phyloP scores from a whole-genome alignment of 2,329 filamentous ascomycete genomes.

The Talaromyces sp. region DNA sequence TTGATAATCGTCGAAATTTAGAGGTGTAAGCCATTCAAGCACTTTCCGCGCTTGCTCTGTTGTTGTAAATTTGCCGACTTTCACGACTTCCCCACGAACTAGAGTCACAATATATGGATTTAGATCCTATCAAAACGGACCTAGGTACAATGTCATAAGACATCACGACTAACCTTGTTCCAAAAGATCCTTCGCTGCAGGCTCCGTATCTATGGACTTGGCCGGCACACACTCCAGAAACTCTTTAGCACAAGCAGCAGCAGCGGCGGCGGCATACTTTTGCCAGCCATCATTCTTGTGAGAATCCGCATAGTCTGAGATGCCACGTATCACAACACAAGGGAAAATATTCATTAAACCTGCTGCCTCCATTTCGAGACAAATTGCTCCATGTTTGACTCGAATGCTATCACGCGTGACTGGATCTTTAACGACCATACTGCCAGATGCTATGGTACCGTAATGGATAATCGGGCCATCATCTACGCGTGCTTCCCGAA shows the following conservation, averaged over 20 bases:
- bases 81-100: too few relatives aligned
- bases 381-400: slow-evolving; percentile 16
- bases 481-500: not conserved
- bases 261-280: slow-evolving; percentile 28
- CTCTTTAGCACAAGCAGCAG: slow-evolving; percentile 25
- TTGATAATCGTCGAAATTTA: slow-evolving; percentile 15
- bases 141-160: too few relatives aligned
- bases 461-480: slow-evolving; percentile 17
- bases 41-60: too few relatives aligned
- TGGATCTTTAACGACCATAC: slow-evolving; percentile 22
- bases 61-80: too few relatives aligned
- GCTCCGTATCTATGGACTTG: too few relatives aligned
- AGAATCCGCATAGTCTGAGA: slow-evolving; percentile 39
- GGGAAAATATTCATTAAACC: slow-evolving; percentile 27
- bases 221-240: too few relatives aligned
- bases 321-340: slow-evolving; percentile 37
- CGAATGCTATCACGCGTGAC: slow-evolving; percentile 13
- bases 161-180: too few relatives aligned
- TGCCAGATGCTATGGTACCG: slow-evolving; percentile 22
- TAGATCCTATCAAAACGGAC: too few relatives aligned
- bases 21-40: slow-evolving; percentile 16
- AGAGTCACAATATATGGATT: too few relatives aligned
- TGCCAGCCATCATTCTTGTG: slow-evolving; percentile 39
- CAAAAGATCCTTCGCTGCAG: too few relatives aligned
- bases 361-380: slow-evolving; percentile 30